A percentile compares a stretch with the other conserved stretches of the same genome.
Conservation (phyloP, 1,284 basidiomycete species). For the Cutaneotrichosporon sp. region DNA sequence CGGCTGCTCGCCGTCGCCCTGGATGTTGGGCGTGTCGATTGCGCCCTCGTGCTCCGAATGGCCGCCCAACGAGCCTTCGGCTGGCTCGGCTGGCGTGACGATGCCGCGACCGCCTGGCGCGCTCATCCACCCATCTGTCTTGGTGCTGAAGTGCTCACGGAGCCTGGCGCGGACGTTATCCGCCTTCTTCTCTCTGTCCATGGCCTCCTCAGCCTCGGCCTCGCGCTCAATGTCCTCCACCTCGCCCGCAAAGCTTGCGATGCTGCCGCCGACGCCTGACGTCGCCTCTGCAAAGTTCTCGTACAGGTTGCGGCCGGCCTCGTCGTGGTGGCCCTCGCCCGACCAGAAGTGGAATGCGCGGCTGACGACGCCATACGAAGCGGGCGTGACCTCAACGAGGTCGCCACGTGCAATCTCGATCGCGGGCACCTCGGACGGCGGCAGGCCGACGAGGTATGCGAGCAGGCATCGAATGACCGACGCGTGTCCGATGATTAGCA, state of each 20-base stretch:
- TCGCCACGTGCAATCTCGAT: slow-evolving; percentile 92
- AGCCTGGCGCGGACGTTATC: slow-evolving; percentile 27
- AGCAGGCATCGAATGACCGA: slow-evolving; percentile 96
- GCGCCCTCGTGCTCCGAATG: slow-evolving; percentile 10
- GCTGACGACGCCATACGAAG: slow-evolving; percentile 83
- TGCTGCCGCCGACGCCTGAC: slow-evolving; percentile 36
- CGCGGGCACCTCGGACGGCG: slow-evolving; percentile 93
- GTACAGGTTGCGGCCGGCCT: slow-evolving; percentile 51
- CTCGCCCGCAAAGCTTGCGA: slow-evolving; percentile 45
- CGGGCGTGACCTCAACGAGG: slow-evolving; percentile 82
- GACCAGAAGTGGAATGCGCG: slow-evolving; percentile 88
- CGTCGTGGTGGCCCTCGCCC: slow-evolving; percentile 51
- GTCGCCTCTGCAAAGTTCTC: slow-evolving; percentile 54
- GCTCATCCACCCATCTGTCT: slow-evolving; percentile 31
- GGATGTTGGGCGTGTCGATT: slow-evolving; percentile 3
- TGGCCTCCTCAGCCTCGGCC: slow-evolving; percentile 48
- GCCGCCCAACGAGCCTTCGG: slow-evolving; percentile 8
- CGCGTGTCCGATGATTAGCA: slow-evolving; percentile 78
- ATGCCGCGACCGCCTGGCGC: slow-evolving; percentile 29
- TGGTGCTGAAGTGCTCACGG: slow-evolving; percentile 23
- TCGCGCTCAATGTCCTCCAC: slow-evolving; percentile 48
- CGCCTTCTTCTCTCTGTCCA: slow-evolving; percentile 40
- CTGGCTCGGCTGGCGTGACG: slow-evolving; percentile 8
- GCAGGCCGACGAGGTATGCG: slow-evolving; percentile 86
- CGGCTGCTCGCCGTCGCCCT: neutral